Conservation (phyloP, 441 rosid species). For the Corymbia calophylla region DNA sequence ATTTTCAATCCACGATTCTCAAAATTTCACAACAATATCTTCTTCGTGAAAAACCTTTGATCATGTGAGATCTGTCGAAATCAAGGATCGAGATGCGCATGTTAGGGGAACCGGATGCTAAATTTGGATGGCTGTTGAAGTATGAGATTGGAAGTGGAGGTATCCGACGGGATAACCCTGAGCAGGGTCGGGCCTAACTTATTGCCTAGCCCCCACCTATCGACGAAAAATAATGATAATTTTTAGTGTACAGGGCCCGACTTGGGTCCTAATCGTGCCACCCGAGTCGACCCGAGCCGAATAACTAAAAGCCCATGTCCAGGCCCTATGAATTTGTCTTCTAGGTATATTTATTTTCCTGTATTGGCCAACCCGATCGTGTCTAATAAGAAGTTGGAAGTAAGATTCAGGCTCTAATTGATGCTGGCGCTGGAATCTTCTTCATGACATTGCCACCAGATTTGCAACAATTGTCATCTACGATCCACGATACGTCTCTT, state of each 20-base stretch:
- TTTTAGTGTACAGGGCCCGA: neutral
- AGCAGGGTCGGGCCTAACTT: neutral
- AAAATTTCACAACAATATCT: neutral
- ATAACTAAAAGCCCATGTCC: neutral
- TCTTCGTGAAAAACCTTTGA: neutral
- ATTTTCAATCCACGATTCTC: neutral
- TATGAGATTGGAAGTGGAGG: neutral
- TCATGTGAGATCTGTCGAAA: accelerated
- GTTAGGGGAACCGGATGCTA: neutral
- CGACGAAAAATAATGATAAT: neutral
- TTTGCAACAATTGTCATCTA: neutral
- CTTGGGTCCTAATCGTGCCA: neutral
- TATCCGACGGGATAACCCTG: neutral
- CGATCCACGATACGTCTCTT: neutral
- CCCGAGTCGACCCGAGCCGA: neutral
- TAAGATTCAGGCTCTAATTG: neutral
- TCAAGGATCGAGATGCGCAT: neutral
- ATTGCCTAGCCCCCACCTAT: neutral
- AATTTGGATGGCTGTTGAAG: neutral
- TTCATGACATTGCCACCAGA: neutral
- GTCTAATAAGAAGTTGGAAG: neutral
- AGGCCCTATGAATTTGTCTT: neutral
- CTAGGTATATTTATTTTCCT: neutral
- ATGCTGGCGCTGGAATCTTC: neutral
- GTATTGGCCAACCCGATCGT: neutral